Percentiles rank a stretch among this genome's conserved stretches.
phyloP scores from a whole-genome alignment of 805 yeast species.

The Kodamaea laetipori region DNA sequence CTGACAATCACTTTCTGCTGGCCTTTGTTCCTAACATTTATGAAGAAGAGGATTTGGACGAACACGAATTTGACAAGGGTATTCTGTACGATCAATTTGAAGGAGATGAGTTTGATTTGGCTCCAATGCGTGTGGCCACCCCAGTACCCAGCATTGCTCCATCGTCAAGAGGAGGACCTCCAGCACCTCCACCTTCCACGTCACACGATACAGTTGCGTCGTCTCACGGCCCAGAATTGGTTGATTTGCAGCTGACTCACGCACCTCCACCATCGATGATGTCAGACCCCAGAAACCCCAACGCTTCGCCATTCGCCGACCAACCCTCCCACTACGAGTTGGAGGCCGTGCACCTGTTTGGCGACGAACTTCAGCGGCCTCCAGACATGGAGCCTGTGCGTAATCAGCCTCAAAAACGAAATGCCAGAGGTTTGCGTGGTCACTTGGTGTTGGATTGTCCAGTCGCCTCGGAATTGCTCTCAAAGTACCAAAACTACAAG shows the following conservation, averaged over 20 bases:
- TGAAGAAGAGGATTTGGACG: conserved; percentile 43
- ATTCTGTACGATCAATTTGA: conserved; percentile 42
- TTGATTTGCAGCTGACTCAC: neutral
- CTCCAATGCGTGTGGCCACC: conserved; percentile 31
- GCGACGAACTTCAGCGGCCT: conserved; percentile 28
- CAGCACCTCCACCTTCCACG: conserved; percentile 13
- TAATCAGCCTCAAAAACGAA: conserved; percentile 36
- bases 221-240: conserved; percentile 1
- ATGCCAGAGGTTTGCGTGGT: conserved; percentile 52
- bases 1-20: conserved; percentile 28
- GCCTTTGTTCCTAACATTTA: conserved; percentile 48
- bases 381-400: conserved; percentile 36
- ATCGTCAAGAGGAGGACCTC: conserved; percentile 7
- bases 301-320: conserved; percentile 12
- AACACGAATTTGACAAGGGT: conserved; percentile 39
- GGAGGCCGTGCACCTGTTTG: conserved; percentile 6
- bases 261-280: conserved; percentile 4
- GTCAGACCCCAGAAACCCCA: neutral
- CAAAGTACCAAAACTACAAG: conserved; percentile 44
- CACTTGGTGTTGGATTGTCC: conserved; percentile 88
- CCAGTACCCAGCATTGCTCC: conserved; percentile 7
- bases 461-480: conserved; percentile 66
- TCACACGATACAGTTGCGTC: neutral
- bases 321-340: conserved; percentile 33
- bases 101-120: conserved; percentile 46